Evolutionary conservation across 192 early-diverging fungal species (phyloP), one percentile per base, ranked within the genome.

Genomic region (Geranomyces variabilis): DNA sequence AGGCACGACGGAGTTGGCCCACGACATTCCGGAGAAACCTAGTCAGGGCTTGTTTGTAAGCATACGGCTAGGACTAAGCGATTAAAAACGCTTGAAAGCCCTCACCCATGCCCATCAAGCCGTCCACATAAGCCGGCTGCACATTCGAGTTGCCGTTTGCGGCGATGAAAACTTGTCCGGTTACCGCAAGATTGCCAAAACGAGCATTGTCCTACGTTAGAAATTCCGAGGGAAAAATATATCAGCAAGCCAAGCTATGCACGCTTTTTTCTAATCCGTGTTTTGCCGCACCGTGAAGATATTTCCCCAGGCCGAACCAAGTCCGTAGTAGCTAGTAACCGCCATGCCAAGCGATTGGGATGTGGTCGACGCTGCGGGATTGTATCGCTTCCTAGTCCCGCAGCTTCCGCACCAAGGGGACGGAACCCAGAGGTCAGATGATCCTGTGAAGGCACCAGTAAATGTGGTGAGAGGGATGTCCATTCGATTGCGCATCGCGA

Each of bases 371-470:
- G 22, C 19, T 6, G 53, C 24, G 0, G 64, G 49, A 43, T 74
- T 53, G 49, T 67, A 74, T 36, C 13, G 26, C 22, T 24, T 47
- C 17, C 55, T 17, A 17, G 15, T 19, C 12, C 26, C 34, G 31
- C 63, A 66, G 26, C 30, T 56, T 13, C 43, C 36, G 55, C 72
- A 74, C 9, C 30, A 58, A 43, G 19, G 15, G 24, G 63, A 66
- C 0, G 72, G 72, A 19, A 74, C 63, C 64, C 63, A 74, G 9
- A 74, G 53, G 34, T 74, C 72, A 0, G 72, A 22, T 17, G 72
- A 74, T 33, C 72, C 69, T 68, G 3, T 53, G 3, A 10, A 41
- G 51, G 19, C 15, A 24, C 7, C 51, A 26, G 15, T 47, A 53
- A 24, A 15, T 53, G 19, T 6, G 26, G 17, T 17, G 51, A 53